Evolutionary conservation across 768 basidiomycete genomes (phyloP), one percentile per base, ranked within the genome.

Genomic region (Lanmaoa pseudosensibilis): DNA sequence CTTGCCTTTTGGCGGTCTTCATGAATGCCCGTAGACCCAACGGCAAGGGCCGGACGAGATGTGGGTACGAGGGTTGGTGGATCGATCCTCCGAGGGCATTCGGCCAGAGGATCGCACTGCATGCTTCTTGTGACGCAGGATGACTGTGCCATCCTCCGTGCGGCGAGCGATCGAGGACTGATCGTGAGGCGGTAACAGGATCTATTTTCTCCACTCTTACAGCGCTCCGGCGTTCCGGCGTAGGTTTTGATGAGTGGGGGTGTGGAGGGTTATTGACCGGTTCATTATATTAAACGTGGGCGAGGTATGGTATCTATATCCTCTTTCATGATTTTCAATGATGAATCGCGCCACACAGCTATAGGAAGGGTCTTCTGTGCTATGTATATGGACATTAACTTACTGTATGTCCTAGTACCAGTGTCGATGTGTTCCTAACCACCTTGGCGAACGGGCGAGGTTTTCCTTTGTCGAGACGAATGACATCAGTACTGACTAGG

Each of bases 61-160:
- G 57, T 67, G 62, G 62, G 62, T 55, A 37, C 32, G 49, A 62
- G 62, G 61, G 55, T 51, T 53, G 25, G 44, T 46, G 40, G 32
- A 37, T 40, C 11, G 52, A 55, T 45, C n/a, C 16, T 12, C 23
- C 36, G 45, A 47, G 30, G 27, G 36, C 9, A 38, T 48, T 44
- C 5, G 23, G 55, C 32, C 4, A 49, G 48, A 36, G 21, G 57
- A 52, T 39, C 36, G 40, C 10, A 49, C 41, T 13, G 58, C 50
- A 44, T 18, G 16, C 58, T 60, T 60, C 52, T 27, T 55, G 13
- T 55, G 40, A 50, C 13, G 47, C 50, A 40, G 18, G 6, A 18
- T 23, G 41, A 19, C 46, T 58, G 43, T 34, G 41, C 41, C 11
- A 18, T 40, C 19, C 16, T 46, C 27, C 36, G 12, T 36, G 55